phyloP scores from a whole-genome alignment of 345 rosid species.

The Salix dunnii region DNA sequence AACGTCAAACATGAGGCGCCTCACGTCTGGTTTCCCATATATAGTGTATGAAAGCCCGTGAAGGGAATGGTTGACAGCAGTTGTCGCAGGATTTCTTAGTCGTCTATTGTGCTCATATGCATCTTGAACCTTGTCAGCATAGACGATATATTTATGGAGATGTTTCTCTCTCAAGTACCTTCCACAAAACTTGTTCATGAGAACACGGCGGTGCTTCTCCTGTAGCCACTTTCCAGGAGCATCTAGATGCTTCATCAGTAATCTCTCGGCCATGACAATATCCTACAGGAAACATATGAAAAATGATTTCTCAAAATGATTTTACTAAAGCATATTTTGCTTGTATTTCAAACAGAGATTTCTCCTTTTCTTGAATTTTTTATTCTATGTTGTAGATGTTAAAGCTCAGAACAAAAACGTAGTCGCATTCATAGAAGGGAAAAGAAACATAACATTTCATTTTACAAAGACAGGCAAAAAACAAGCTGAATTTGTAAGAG shows the following conservation, averaged over 20 bases:
- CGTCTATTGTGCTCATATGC: conserved; percentile 72
- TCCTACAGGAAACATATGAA: conserved; percentile 43
- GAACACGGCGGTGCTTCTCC: conserved; percentile 74
- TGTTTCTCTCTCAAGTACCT: conserved; percentile 71
- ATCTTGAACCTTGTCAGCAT: conserved; percentile 73
- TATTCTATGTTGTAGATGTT: background rate
- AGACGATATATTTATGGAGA: conserved; percentile 58
- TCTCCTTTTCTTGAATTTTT: background rate
- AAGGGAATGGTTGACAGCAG: conserved; percentile 84
- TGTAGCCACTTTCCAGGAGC: conserved; percentile 91
- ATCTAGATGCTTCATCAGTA: conserved; percentile 88
- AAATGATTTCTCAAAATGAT: background rate
- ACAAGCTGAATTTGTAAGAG: background rate
- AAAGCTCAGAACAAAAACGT: no score
- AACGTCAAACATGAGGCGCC: conserved; percentile 91
- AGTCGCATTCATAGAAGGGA: no score
- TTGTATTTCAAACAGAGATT: background rate
- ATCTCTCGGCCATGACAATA: conserved; percentile 82
- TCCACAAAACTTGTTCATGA: conserved; percentile 96
- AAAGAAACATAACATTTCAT: background rate
- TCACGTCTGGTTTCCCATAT: conserved; percentile 82
- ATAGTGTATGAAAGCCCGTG: conserved; percentile 84
- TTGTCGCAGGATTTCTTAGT: conserved; percentile 74
- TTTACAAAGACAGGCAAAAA: background rate
- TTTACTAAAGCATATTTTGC: background rate